phyloP scores from a whole-genome alignment of 2,329 filamentous ascomycete genomes.

The Botrytis cinerea region DNA sequence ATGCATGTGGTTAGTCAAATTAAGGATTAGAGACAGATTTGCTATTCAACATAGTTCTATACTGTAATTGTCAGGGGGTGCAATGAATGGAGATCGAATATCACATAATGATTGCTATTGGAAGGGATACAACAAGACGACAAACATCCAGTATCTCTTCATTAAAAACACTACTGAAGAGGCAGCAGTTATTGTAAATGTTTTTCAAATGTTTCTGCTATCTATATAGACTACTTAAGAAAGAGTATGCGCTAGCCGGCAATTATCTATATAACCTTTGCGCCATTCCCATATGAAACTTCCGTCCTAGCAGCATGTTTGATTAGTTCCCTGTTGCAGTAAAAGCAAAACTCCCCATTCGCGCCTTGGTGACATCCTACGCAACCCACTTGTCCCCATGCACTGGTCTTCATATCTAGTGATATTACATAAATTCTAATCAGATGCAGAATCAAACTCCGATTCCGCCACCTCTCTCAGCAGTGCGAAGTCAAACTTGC shows the following conservation, averaged over 20 bases:
- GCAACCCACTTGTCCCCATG: not conserved
- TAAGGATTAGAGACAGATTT: not conserved
- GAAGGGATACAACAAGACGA: not conserved
- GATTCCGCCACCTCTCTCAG: conserved; percentile 38
- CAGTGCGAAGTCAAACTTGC: conserved; percentile 42
- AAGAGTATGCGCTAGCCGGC: not conserved
- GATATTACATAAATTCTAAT: conserved; percentile 28
- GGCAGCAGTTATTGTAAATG: not conserved
- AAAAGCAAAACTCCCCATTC: not conserved
- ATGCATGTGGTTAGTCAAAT: not conserved
- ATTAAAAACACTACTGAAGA: not conserved
- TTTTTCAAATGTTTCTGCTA: not conserved
- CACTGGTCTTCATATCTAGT: not conserved
- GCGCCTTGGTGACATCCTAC: not conserved
- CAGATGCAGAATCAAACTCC: conserved; percentile 39
- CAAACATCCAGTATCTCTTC: not conserved
- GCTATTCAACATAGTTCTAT: not conserved
- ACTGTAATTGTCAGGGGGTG: not conserved
- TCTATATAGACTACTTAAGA: not conserved
- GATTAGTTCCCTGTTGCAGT: not conserved
- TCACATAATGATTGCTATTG: not conserved
- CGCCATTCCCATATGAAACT: not conserved
- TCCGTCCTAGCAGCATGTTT: not conserved
- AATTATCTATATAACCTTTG: not conserved
- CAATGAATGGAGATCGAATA: not conserved